Evolutionary conservation across 225 moss, liverwort and hornwort species (phyloP).

Genomic region (Sphagnum tenellum): DNA sequence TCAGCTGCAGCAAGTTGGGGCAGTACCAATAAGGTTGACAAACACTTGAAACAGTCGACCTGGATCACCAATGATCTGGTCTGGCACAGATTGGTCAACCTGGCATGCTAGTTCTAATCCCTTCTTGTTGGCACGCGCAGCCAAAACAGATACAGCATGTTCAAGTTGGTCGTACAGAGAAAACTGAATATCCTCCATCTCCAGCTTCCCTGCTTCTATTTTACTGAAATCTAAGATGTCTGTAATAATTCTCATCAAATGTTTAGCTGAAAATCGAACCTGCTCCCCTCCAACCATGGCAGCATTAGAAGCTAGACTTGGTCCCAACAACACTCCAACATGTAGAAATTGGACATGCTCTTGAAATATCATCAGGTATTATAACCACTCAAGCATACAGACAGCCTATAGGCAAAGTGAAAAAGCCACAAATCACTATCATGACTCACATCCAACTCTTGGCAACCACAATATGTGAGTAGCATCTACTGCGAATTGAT

Average conservation of each 20-base stretch:
- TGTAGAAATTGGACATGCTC: no score
- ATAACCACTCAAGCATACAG: no score
- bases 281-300: conserved; percentile 5
- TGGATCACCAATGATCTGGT: conserved; percentile 64
- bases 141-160: conserved; percentile 62
- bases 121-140: conserved; percentile 58
- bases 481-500: no score
- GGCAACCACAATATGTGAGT: no score
- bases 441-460: no score
- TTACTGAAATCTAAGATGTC: conserved; percentile 62
- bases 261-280: conserved; percentile 59
- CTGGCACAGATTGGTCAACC: conserved; percentile 46
- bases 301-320: no score
- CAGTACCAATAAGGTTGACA: conserved; percentile 51
- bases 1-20: no score
- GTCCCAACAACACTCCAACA: no score
- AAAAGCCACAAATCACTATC: no score
- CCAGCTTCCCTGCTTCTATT: conserved; percentile 59
- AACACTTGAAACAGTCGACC: conserved; percentile 59
- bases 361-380: no score
- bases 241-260: conserved; percentile 50
- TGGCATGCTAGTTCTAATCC: conserved; percentile 57
- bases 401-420: no score
- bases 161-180: conserved; percentile 57
- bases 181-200: conserved; percentile 63